A percentile compares a stretch with the other conserved stretches of the same genome.
Conservation (phyloP, 805 yeast species). For the Hanseniaspora meyeri region DNA sequence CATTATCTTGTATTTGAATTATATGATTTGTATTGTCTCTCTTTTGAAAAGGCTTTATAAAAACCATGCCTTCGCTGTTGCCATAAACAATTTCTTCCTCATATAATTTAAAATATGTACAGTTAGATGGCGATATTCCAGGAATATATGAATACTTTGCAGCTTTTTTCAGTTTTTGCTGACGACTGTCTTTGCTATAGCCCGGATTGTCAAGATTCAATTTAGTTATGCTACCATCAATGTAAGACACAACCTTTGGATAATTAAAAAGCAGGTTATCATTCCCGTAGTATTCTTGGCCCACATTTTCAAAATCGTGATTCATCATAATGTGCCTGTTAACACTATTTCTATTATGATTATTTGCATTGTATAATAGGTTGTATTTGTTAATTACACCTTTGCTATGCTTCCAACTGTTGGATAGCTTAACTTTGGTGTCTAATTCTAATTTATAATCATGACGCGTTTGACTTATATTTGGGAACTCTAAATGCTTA, state of each 20-base stretch:
- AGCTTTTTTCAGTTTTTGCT: conserved; percentile 17
- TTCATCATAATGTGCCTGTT: conserved; percentile 12
- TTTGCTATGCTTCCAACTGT: conserved; percentile 28
- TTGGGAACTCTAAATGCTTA: conserved; percentile 28
- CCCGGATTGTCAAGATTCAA: conserved; percentile 23
- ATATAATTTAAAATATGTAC: conserved; percentile 28
- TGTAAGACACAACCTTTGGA: conserved; percentile 28
- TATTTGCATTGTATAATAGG: conserved; percentile 21
- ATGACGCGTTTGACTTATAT: conserved; percentile 26
- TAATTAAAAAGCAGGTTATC: conserved; percentile 26
- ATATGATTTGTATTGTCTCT: conserved; percentile 27
- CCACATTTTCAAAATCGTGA: conserved; percentile 12
- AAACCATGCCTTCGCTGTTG: conserved; percentile 28
- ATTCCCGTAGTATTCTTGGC: conserved; percentile 2
- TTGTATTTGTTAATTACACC: conserved; percentile 26
- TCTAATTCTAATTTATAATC: conserved; percentile 28
- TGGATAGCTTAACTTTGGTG: conserved; percentile 22
- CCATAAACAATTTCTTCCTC: conserved; percentile 28
- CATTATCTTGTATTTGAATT: conserved; percentile 17
- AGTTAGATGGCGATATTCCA: conserved; percentile 29
- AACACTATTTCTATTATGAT: neutral
- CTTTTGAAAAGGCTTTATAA: conserved; percentile 26
- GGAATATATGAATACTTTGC: conserved; percentile 27
- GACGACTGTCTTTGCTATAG: neutral
- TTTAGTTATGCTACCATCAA: conserved; percentile 27